Conservation (phyloP, 306 rosid species). For the Cicer pinnatifidum region DNA sequence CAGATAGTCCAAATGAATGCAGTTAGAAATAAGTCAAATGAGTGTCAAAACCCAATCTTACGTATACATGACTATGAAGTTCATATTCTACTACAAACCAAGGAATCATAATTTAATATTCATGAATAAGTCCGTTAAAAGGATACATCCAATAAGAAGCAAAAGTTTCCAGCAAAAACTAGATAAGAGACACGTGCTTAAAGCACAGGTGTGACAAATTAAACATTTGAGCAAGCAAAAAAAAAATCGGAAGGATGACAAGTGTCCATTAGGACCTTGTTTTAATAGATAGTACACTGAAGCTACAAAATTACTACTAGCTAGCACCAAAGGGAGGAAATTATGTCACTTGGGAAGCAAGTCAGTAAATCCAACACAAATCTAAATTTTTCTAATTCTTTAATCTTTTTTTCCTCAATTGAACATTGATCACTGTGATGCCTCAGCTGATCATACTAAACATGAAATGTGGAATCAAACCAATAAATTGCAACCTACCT, state of each 20-base stretch:
- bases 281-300: neutral
- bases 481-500: conserved; percentile 8
- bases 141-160: conserved; percentile 34
- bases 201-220: too few relatives aligned
- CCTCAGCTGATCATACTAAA: conserved; percentile 25
- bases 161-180: conserved; percentile 4
- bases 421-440: conserved; percentile 13
- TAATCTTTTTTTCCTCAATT: neutral
- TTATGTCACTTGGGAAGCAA: conserved; percentile 20
- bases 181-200: too few relatives aligned
- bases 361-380: conserved; percentile 25
- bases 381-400: neutral
- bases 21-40: conserved; percentile 39
- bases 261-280: too few relatives aligned
- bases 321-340: conserved; percentile 24
- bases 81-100: conserved; percentile 14
- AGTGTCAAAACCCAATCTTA: conserved; percentile 18
- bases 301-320: conserved; percentile 20
- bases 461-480: conserved; percentile 14
- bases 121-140: conserved; percentile 25
- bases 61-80: conserved; percentile 21
- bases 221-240: too few relatives aligned
- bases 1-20: conserved; percentile 43
- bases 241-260: too few relatives aligned
- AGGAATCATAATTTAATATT: neutral